Conservation (phyloP, 257 asterid genomes). For the Plantago elongata region DNA sequence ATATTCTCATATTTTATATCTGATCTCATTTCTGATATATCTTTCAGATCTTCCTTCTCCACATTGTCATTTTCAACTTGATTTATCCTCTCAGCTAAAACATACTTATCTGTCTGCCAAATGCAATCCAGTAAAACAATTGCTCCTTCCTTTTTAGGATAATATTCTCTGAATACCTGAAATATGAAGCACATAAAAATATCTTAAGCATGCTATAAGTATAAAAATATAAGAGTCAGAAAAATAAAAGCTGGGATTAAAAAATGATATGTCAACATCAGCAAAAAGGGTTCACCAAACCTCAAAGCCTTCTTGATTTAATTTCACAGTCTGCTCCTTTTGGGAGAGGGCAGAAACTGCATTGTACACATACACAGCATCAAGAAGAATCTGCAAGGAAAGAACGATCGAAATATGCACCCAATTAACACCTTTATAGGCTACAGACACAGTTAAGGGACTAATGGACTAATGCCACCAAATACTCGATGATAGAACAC, state of each 20-base stretch:
- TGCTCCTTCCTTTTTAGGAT: slow-evolving; percentile 11
- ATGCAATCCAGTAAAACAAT: slow-evolving; percentile 11
- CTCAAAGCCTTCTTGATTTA: slow-evolving; percentile 75
- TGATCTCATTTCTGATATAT: neutral
- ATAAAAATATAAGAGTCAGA: neutral
- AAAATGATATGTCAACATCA: neutral
- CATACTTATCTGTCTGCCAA: slow-evolving; percentile 19
- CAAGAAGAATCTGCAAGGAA: slow-evolving; percentile 65
- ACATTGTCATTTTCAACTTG: neutral
- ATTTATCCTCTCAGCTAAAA: slow-evolving; percentile 11
- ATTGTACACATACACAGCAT: slow-evolving; percentile 61
- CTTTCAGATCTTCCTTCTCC: neutral
- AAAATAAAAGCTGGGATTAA: neutral
- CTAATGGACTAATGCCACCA: neutral
- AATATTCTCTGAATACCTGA: slow-evolving; percentile 80
- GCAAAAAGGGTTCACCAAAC: slow-evolving; percentile 28
- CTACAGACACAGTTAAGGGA: neutral
- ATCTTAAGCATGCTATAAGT: slow-evolving; percentile 20
- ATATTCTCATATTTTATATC: no score
- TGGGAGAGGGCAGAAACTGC: slow-evolving; percentile 56
- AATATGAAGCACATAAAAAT: slow-evolving; percentile 14
- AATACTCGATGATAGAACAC: neutral
- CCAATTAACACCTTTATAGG: slow-evolving; percentile 1
- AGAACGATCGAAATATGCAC: slow-evolving; percentile 9
- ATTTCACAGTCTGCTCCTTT: slow-evolving; percentile 61